Base-by-base conservation (phyloP, 306 rosid species). In the Psophocarpus tetragonolobus region DNA sequence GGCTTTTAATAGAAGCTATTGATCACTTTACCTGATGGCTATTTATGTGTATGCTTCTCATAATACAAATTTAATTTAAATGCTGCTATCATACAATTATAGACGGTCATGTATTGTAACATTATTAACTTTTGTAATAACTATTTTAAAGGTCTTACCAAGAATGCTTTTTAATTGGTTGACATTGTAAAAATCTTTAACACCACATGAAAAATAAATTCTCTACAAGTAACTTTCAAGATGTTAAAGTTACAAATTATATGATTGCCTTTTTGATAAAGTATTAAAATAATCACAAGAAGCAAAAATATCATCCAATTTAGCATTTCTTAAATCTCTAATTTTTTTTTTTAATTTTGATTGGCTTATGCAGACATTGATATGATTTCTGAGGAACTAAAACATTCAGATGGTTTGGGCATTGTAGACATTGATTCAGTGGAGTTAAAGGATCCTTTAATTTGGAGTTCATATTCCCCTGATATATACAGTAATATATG, bases 391-490 rank as follows among this genome's bases (percentile, higher is more conserved):
- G 86, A 83, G 82, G 81, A 80, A 75, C 41, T 76, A 65, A 83
- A 47, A 39, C 77, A 77, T 32, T 83, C 89, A 53, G 78, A 69
- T 57, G 79, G 74, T 6, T 64, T 42, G n/a, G 83, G 76, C 57
- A 71, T 85, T 58, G 88, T 85, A 79, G 85, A 91, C 76, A 90
- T 85, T 76, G 97, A 90, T 79, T 81, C 86, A 56, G 81, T 85
- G 78, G 80, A 86, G 75, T 21, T 82, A 36, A 88, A 87, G 77
- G 90, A 91, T 85, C 85, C 90, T 79, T 87, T 53, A 74, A 74
- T 82, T 15, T 93, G 97, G 88, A 86, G 96, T 80, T 73, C 86
- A 77, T 91, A 91, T 73, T 97, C 91, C 66, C 82, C 90, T 65
- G 90, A 90, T 68, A 91, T 93, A 71, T 87, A 93, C 82, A 64